Evolutionary conservation across 768 basidiomycete species (phyloP).

Genomic region (Suillus plorans): DNA sequence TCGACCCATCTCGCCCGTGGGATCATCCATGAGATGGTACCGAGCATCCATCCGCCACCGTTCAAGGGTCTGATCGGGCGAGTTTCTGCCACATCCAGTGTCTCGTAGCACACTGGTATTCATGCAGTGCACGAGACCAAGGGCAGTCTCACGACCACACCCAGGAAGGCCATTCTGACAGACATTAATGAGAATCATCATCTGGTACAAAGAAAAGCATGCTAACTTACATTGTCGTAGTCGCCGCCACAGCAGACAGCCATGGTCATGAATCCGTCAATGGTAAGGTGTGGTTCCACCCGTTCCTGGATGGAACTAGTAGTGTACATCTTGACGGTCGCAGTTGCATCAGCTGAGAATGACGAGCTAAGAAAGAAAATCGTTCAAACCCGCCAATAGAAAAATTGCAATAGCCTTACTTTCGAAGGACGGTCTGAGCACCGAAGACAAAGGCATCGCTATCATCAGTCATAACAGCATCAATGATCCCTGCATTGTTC

Average conservation of each 20-base stretch:
- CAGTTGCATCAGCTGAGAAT: not conserved
- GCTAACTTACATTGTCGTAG: not conserved
- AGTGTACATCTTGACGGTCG: slow-evolving; percentile 4
- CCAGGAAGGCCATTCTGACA: not conserved
- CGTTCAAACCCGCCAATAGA: too few species aligned
- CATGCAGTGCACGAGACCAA: not conserved
- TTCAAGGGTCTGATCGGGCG: too few species aligned
- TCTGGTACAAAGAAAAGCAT: too few species aligned
- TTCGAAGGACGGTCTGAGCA: not conserved
- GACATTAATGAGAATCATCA: too few species aligned
- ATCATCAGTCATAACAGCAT: slow-evolving; percentile 2
- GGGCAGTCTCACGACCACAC: not conserved
- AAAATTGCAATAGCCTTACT: not conserved
- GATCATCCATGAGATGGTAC: not conserved
- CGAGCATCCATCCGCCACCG: not conserved
- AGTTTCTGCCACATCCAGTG: not conserved
- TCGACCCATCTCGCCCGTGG: not conserved
- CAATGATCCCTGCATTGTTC: not conserved
- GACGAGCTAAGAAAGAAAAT: slow-evolving; percentile 1
- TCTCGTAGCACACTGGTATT: not conserved
- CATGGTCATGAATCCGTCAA: not conserved
- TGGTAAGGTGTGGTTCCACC: slow-evolving; percentile 14
- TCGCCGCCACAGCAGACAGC: not conserved
- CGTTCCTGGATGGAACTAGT: not conserved
- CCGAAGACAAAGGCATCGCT: slow-evolving; percentile 5